A percentile compares a stretch with the other conserved stretches of the same genome.
Conservation (phyloP, 495 filamentous ascomycete species). For the Trichoderma erinaceum region DNA sequence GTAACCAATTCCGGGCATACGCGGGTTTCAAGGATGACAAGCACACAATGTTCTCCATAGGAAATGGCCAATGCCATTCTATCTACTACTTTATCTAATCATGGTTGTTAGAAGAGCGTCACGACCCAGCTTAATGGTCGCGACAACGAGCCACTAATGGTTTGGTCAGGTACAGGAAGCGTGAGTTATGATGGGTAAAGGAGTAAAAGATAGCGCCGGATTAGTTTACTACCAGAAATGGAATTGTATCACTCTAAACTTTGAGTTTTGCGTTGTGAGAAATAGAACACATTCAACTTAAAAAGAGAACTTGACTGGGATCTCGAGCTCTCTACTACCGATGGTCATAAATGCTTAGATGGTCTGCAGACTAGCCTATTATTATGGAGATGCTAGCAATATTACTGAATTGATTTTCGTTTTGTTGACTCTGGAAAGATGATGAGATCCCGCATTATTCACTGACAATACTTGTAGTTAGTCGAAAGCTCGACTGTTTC, state of each 20-base stretch:
- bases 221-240: neutral
- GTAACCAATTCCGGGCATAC: conserved; percentile 16
- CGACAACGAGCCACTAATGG: no score
- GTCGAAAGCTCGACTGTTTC: no score
- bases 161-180: no score
- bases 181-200: no score
- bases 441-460: no score
- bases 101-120: no score
- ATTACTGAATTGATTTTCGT: neutral
- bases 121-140: no score
- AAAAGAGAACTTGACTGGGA: neutral
- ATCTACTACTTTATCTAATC: conserved; percentile 15
- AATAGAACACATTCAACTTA: neutral
- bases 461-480: no score
- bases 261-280: neutral
- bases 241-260: neutral
- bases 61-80: conserved; percentile 12
- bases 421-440: neutral
- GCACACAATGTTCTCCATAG: conserved; percentile 5
- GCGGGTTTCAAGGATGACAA: conserved; percentile 15
- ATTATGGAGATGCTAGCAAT: no score
- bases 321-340: neutral
- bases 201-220: neutral
- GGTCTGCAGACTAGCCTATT: neutral
- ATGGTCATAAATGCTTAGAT: neutral